phyloP scores from a whole-genome alignment of 2,329 filamentous ascomycete species.

The Dryadomyces quercus-mongolicae region DNA sequence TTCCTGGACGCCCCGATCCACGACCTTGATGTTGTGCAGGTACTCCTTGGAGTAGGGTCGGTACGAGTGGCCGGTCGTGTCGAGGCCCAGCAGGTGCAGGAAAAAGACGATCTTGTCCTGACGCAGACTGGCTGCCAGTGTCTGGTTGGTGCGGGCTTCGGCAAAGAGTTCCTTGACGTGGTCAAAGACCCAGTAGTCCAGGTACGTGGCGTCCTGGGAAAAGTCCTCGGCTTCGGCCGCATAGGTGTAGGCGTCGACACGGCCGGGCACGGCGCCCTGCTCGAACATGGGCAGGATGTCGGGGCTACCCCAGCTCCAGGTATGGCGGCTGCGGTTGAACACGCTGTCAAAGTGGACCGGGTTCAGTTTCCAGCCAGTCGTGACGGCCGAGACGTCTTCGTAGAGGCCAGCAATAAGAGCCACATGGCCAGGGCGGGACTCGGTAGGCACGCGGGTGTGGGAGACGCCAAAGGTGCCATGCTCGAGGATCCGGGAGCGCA shows the following conservation, averaged over 20 bases:
- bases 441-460: slow-evolving; percentile 91
- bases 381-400: slow-evolving; percentile 94
- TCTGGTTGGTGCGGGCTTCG: slow-evolving; percentile 65
- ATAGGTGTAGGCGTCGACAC: slow-evolving; percentile 81
- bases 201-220: slow-evolving; percentile 63
- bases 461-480: slow-evolving; percentile 95
- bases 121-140: slow-evolving; percentile 57
- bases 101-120: slow-evolving; percentile 92
- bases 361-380: slow-evolving; percentile 96
- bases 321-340: slow-evolving; percentile 92
- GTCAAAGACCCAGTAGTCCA: slow-evolving; percentile 95
- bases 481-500: slow-evolving; percentile 77
- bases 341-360: slow-evolving; percentile 98
- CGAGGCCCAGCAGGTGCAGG: slow-evolving; percentile 80
- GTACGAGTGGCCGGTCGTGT: slow-evolving; percentile 77
- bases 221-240: slow-evolving; percentile 81
- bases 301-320: slow-evolving; percentile 98
- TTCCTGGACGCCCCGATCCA: slow-evolving; percentile 81
- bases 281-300: slow-evolving; percentile 98
- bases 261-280: slow-evolving; percentile 75
- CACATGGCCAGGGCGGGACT: slow-evolving; percentile 92
- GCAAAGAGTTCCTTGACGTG: slow-evolving; percentile 79
- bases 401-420: slow-evolving; percentile 93
- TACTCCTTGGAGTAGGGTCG: slow-evolving; percentile 94
- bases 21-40: slow-evolving; percentile 83